These are phyloP conservation scores for Gentiana dahurica DNA, from an alignment of 257 asterid genomes.

Conservation along the genomic window DNA sequence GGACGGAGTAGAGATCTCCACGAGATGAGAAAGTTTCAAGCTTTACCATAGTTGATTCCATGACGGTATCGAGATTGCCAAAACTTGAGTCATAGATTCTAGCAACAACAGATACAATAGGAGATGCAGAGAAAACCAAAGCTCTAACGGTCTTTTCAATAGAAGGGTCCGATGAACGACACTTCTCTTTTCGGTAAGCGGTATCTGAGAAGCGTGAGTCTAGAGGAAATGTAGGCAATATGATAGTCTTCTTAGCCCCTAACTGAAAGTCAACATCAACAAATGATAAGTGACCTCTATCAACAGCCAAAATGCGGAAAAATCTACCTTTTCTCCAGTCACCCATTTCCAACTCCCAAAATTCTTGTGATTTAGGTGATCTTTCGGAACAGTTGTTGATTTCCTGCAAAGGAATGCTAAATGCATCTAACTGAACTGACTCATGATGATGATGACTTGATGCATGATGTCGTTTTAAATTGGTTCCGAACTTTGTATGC, in stretches of 20 bases:
- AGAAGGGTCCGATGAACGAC: conserved; percentile 26
- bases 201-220: conserved; percentile 60
- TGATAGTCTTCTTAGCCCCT: conserved; percentile 51
- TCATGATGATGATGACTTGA: conserved; percentile 22
- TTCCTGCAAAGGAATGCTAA: conserved; percentile 20
- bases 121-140: conserved; percentile 70
- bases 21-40: conserved; percentile 27
- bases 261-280: conserved; percentile 48
- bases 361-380: conserved; percentile 27
- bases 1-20: conserved; percentile 63
- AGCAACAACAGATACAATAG: conserved; percentile 58
- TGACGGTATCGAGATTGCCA: conserved; percentile 39
- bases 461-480: conserved; percentile 67
- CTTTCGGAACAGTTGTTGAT: conserved; percentile 25
- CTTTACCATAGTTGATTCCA: conserved; percentile 60
- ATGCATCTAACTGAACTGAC: conserved; percentile 59
- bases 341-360: conserved; percentile 99
- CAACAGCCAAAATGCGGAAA: conserved; percentile 84
- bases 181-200: conserved; percentile 28
- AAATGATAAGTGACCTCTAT: conserved; percentile 67
- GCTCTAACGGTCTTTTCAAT: conserved; percentile 42
- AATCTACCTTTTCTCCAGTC: conserved; percentile 82
- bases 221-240: conserved; percentile 74
- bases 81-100: conserved; percentile 64
- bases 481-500: conserved; percentile 69